Evolutionary conservation across 1,284 basidiomycete genomes (phyloP).

Genomic region (Rhodofomes roseus): DNA sequence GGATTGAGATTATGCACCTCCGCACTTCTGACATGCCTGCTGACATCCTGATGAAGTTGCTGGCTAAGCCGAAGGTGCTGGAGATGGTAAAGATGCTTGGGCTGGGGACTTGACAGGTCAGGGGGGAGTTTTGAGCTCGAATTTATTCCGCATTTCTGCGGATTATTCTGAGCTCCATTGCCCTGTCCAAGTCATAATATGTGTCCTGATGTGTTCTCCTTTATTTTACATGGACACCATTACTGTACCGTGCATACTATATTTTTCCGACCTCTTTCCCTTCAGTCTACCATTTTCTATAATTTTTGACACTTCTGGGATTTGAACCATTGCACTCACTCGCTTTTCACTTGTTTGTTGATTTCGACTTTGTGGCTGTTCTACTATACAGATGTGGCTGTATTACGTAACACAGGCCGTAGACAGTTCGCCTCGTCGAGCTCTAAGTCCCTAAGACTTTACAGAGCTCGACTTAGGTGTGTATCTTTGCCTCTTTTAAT

Average conservation of each 20-base stretch:
- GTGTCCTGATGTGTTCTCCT: background rate
- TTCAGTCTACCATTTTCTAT: too few relatives aligned
- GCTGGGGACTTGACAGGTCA: background rate
- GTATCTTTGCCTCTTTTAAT: too few relatives aligned
- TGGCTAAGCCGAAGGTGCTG: slow-evolving; percentile 1
- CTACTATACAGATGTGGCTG: too few relatives aligned
- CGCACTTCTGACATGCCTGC: background rate
- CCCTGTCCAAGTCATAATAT: background rate
- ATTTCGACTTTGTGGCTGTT: too few relatives aligned
- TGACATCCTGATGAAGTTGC: slow-evolving; percentile 4
- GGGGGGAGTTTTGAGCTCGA: slow-evolving; percentile 2
- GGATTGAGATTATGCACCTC: slow-evolving; percentile 5
- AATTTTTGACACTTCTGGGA: too few relatives aligned
- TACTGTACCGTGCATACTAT: background rate
- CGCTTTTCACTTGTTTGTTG: too few relatives aligned
- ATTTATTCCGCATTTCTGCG: background rate
- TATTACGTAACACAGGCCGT: too few relatives aligned
- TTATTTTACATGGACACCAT: background rate
- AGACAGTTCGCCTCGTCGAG: slow-evolving; percentile 11
- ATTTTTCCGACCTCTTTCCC: background rate
- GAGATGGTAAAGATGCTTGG: slow-evolving; percentile 5
- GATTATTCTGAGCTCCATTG: background rate
- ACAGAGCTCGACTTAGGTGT: slow-evolving; percentile 7
- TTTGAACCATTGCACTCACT: too few relatives aligned
- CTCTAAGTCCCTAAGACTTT: background rate